phyloP scores from a whole-genome alignment of 2,329 filamentous ascomycete genomes.

The Microsporum audouinii region DNA sequence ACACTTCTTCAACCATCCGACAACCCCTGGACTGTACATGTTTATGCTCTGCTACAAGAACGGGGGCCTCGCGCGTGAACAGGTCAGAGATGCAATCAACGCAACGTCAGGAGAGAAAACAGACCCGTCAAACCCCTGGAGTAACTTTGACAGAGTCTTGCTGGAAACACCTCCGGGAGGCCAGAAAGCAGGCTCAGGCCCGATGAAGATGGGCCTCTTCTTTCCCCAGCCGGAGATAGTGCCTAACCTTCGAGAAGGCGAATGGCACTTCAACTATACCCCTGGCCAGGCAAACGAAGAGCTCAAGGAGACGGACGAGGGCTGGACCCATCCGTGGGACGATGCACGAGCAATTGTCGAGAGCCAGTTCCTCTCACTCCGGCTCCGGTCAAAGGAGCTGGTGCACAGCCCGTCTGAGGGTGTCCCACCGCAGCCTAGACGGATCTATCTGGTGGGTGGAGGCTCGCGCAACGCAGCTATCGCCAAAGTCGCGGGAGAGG shows the following conservation, averaged over 20 bases:
- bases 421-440: slow-evolving; percentile 70
- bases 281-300: slow-evolving; percentile 19
- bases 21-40: slow-evolving; percentile 86
- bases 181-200: slow-evolving; percentile 42
- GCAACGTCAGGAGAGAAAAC: slow-evolving; percentile 34
- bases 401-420: slow-evolving; percentile 46
- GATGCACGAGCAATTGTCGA: slow-evolving; percentile 84
- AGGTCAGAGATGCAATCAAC: slow-evolving; percentile 71
- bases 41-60: slow-evolving; percentile 99
- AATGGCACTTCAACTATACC: slow-evolving; percentile 64
- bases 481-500: slow-evolving; percentile 69
- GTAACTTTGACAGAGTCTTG: slow-evolving; percentile 64
- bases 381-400: slow-evolving; percentile 68
- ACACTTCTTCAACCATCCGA: slow-evolving; percentile 97
- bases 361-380: slow-evolving; percentile 85
- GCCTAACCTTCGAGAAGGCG: slow-evolving; percentile 74
- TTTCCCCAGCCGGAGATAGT: slow-evolving; percentile 94
- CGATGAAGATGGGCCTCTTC: slow-evolving; percentile 82
- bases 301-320: slow-evolving; percentile 42
- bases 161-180: slow-evolving; percentile 58
- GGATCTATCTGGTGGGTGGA: slow-evolving; percentile 90
- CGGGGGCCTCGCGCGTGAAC: slow-evolving; percentile 82
- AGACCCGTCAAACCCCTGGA: slow-evolving; percentile 52
- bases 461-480: slow-evolving; percentile 85
- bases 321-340: slow-evolving; percentile 48